Percentiles rank a stretch among this genome's conserved stretches.
phyloP scores from a whole-genome alignment of 768 basidiomycete genomes.

The Xerocomellus intermedius region DNA sequence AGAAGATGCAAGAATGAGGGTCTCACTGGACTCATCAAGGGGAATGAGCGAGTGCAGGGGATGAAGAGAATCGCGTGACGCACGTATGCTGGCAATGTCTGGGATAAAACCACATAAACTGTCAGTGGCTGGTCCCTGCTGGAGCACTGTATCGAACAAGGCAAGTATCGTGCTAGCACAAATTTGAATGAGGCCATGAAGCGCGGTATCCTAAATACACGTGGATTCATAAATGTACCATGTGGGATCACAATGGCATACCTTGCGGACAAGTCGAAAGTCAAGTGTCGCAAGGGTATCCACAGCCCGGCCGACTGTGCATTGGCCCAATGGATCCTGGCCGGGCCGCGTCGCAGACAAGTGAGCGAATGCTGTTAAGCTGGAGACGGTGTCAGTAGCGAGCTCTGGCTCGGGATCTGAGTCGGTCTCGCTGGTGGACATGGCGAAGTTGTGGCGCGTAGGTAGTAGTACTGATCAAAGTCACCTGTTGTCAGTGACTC shows the following conservation, averaged over 20 bases:
- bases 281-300: constrained; percentile 27
- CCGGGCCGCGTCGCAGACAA: constrained; percentile 10
- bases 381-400: constrained; percentile 12
- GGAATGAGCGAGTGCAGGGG: constrained; percentile 6
- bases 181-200: constrained; percentile 34
- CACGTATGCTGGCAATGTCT: constrained; percentile 21
- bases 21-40: constrained; percentile 26
- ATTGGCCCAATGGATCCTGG: neutral
- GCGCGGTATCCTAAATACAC: constrained; percentile 30
- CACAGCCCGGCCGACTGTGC: constrained; percentile 24
- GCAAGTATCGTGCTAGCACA: constrained; percentile 35
- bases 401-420: constrained; percentile 47
- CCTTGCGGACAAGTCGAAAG: constrained; percentile 31
- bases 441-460: constrained; percentile 10
- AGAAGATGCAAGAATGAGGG: constrained; percentile 37
- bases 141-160: constrained; percentile 30
- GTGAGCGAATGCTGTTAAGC: constrained; percentile 19
- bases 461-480: neutral
- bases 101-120: constrained; percentile 10
- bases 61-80: neutral
- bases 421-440: constrained; percentile 54
- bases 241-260: constrained; percentile 1
- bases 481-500: no score
- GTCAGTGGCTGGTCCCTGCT: constrained; percentile 1
- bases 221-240: neutral